Conservation (phyloP, 768 basidiomycete genomes). For the Xerocomus brunneocitrinus region DNA sequence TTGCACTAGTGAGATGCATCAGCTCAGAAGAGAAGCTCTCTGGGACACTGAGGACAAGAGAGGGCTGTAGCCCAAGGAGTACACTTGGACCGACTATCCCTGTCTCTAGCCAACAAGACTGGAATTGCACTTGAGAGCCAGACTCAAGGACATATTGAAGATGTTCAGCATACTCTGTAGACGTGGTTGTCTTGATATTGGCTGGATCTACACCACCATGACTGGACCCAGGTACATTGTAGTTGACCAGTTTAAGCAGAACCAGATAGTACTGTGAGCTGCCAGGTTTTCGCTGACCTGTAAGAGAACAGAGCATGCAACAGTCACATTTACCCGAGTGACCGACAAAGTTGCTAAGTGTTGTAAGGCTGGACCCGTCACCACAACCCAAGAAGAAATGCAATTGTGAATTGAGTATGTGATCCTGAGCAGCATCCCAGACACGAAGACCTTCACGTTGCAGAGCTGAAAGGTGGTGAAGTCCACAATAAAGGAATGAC, state of each 20-base stretch:
- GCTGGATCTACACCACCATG: constrained; percentile 23
- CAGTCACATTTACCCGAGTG: constrained; percentile 29
- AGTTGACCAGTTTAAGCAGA: constrained; percentile 27
- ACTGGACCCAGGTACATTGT: constrained; percentile 17
- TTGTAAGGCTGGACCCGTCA: constrained; percentile 31
- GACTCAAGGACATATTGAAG: not conserved
- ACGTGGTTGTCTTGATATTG: constrained; percentile 1
- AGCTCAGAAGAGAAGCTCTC: no score
- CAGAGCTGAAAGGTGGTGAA: constrained; percentile 13
- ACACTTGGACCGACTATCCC: no score
- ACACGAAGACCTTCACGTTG: constrained; percentile 17
- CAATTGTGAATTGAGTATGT: constrained; percentile 1
- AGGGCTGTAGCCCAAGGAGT: no score
- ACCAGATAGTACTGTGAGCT: constrained; percentile 34
- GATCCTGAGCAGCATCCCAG: constrained; percentile 15
- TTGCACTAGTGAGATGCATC: no score
- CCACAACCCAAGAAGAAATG: constrained; percentile 24
- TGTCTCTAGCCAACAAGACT: no score
- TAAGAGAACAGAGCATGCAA: constrained; percentile 27
- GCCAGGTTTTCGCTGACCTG: constrained; percentile 30
- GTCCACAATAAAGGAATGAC: constrained; percentile 17
- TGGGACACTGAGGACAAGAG: no score
- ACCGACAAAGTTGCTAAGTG: constrained; percentile 33
- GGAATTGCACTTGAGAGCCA: no score
- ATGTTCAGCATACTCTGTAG: not conserved